These are phyloP conservation scores for Lasiodiplodia gonubiensis DNA, from an alignment of 2,329 filamentous ascomycete genomes.

Conservation along the genomic window DNA sequence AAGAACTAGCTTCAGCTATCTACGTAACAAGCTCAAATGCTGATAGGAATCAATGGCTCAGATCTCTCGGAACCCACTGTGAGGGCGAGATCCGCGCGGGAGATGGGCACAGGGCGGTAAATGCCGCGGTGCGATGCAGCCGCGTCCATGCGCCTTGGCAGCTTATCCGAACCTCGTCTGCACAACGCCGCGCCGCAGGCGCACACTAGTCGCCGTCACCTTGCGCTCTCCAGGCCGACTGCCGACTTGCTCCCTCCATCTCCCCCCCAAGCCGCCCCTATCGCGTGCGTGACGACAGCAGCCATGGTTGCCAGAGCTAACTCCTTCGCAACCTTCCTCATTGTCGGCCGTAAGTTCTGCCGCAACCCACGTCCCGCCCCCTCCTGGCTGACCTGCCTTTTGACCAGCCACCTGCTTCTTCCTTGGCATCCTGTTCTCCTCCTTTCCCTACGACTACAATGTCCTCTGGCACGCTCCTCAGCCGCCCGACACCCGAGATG, in stretches of 20 bases:
- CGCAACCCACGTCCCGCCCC: conserved; percentile 29
- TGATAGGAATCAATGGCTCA: no score
- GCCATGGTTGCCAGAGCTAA: conserved; percentile 35
- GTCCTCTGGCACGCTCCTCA: conserved; percentile 76
- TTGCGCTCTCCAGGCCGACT: not conserved
- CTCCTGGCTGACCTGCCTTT: conserved; percentile 21
- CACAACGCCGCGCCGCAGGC: conserved; percentile 1
- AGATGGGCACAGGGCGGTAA: conserved; percentile 25
- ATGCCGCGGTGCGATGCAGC: no score
- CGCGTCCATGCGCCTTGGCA: not conserved
- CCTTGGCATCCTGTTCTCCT: conserved; percentile 95
- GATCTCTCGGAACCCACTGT: no score
- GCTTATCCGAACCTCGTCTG: conserved; percentile 23
- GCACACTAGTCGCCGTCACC: conserved; percentile 10
- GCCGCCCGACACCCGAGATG: conserved; percentile 58
- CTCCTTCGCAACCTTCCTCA: conserved; percentile 95
- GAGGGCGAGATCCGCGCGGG: conserved; percentile 11
- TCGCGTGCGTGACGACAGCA: conserved; percentile 3
- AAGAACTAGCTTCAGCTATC: no score
- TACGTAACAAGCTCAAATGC: no score
- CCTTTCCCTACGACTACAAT: conserved; percentile 94
- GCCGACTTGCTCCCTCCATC: conserved; percentile 7
- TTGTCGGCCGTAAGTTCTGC: conserved; percentile 80
- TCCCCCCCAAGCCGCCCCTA: not conserved
- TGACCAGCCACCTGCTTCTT: conserved; percentile 81